Evolutionary conservation across 2,329 filamentous ascomycete species (phyloP).

Genomic region (Fusarium pininemorale): DNA sequence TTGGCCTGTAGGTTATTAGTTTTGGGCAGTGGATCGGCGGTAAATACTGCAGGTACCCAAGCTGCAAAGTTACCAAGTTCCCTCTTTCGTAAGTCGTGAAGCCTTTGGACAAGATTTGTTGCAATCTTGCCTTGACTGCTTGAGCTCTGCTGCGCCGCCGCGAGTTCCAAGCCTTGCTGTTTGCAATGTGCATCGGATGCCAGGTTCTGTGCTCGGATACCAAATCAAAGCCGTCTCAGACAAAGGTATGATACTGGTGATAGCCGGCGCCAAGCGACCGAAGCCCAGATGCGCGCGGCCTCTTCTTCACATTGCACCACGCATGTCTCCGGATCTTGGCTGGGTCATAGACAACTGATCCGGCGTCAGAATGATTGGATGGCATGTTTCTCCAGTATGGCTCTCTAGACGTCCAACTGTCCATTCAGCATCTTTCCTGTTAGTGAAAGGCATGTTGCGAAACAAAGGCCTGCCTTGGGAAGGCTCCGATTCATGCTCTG

Average conservation of each 20-base stretch:
- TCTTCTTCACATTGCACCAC: constrained; percentile 36
- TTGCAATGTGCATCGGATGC: neutral
- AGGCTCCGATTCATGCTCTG: constrained; percentile 6
- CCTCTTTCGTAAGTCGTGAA: constrained; percentile 4
- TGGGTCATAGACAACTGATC: constrained; percentile 33
- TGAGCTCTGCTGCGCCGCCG: neutral
- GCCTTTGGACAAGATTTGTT: neutral
- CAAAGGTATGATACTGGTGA: constrained; percentile 27
- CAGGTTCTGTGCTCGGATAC: constrained; percentile 1
- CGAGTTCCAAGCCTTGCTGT: constrained; percentile 4
- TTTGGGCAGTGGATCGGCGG: constrained; percentile 7
- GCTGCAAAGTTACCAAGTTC: neutral
- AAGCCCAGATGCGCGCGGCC: constrained; percentile 20
- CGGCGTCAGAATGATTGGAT: constrained; percentile 30
- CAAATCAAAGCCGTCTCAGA: constrained; percentile 14
- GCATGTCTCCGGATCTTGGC: constrained; percentile 36
- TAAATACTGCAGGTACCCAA: constrained; percentile 27
- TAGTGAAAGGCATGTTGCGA: constrained; percentile 9
- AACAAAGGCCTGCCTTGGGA: constrained; percentile 22
- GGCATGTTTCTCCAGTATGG: neutral
- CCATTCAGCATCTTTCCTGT: constrained; percentile 5
- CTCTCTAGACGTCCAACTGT: constrained; percentile 2
- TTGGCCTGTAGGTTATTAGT: neutral
- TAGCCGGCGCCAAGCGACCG: constrained; percentile 28
- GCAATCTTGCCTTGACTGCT: neutral